phyloP scores from a whole-genome alignment of 768 basidiomycete species.

The Psilocybe azurescens region DNA sequence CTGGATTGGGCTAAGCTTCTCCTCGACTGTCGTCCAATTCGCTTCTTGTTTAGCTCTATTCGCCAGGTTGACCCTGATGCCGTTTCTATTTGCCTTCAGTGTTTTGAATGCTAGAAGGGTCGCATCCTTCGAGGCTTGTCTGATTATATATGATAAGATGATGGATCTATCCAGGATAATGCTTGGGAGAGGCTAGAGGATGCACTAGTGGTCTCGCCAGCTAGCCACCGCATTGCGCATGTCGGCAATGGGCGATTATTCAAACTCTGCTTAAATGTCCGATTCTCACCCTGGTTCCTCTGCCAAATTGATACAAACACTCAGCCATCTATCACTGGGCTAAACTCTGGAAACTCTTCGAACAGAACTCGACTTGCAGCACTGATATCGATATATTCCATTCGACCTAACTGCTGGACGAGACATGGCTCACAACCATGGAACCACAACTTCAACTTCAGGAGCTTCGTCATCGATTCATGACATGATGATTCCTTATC shows the following conservation, averaged over 20 bases:
- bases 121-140: no score
- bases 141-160: no score
- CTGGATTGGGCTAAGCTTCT: no score
- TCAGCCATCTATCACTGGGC: not conserved
- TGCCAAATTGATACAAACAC: not conserved
- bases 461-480: slow-evolving; percentile 22
- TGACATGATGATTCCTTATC: slow-evolving; percentile 58
- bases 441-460: slow-evolving; percentile 10
- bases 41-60: no score
- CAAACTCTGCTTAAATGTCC: not conserved
- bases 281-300: not conserved
- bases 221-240: not conserved
- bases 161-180: no score
- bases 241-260: not conserved
- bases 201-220: not conserved
- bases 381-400: not conserved
- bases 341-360: not conserved
- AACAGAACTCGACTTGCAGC: not conserved
- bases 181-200: not conserved
- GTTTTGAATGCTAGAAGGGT: no score
- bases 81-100: no score
- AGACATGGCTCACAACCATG: slow-evolving; percentile 17
- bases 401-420: not conserved
- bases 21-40: no score
- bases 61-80: no score